These are phyloP conservation scores for Petasospora fabianii DNA, from an alignment of 1,139 yeast genomes.

Conservation along the genomic window DNA sequence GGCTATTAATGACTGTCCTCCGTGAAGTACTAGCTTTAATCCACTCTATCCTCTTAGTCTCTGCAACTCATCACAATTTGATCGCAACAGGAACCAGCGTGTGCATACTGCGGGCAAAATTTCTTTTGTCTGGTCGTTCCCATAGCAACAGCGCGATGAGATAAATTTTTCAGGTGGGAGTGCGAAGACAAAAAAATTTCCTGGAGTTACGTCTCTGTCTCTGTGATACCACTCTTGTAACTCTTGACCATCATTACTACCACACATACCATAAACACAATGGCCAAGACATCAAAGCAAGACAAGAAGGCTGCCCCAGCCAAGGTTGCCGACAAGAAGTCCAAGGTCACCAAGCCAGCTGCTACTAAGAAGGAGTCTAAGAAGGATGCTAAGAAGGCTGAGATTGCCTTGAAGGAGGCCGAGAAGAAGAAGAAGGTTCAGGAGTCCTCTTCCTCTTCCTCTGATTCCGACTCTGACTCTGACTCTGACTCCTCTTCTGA, in stretches of 20 bases:
- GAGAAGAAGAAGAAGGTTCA: slow-evolving; percentile 29
- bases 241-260: slow-evolving; percentile 4
- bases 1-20: too few species aligned
- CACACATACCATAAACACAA: slow-evolving; percentile 16
- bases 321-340: slow-evolving; percentile 22
- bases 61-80: neutral
- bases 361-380: slow-evolving; percentile 23
- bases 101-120: neutral
- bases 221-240: neutral
- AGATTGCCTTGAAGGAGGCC: slow-evolving; percentile 30
- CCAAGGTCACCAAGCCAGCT: slow-evolving; percentile 29
- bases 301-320: slow-evolving; percentile 23
- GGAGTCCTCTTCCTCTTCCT: slow-evolving; percentile 18
- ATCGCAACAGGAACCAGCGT: neutral
- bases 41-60: neutral
- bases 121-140: slow-evolving; percentile 8
- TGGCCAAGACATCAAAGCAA: slow-evolving; percentile 26
- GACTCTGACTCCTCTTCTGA: slow-evolving; percentile 15
- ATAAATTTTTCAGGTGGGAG: slow-evolving; percentile 17
- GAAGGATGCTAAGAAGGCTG: slow-evolving; percentile 33
- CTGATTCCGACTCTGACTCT: slow-evolving; percentile 20
- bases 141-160: slow-evolving; percentile 22
- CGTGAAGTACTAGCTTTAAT: neutral
- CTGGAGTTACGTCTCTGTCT: slow-evolving; percentile 5
- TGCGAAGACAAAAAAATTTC: slow-evolving; percentile 10